Conservation (phyloP, 768 basidiomycete species). For the Dioszegia aurantiaca region DNA sequence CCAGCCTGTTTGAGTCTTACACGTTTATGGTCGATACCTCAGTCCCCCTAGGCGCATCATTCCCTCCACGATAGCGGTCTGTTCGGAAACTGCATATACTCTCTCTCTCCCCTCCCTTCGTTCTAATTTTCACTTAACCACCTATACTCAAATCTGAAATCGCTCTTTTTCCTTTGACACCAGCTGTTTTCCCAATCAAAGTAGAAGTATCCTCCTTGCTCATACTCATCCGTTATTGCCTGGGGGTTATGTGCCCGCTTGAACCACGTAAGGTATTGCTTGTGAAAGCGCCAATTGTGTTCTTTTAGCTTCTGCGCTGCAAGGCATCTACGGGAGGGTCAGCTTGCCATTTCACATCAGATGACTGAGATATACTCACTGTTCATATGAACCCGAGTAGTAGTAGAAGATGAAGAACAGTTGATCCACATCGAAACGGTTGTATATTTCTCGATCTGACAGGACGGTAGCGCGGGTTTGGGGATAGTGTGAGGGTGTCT, state of each 20-base stretch:
- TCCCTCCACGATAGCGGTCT: too few relatives aligned
- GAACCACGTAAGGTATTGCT: constrained; percentile 99
- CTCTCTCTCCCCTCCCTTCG: too few relatives aligned
- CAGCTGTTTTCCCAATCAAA: constrained; percentile 99
- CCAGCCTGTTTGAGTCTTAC: too few relatives aligned
- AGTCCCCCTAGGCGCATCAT: too few relatives aligned
- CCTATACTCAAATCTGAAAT: constrained; percentile 68
- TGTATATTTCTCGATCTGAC: constrained; percentile 77
- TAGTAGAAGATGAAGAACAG: constrained; percentile 99
- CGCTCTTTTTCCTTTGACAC: constrained; percentile 97
- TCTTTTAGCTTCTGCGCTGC: constrained; percentile 95
- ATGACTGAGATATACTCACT: constrained; percentile 60
- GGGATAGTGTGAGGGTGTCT: constrained; percentile 90
- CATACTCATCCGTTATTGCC: constrained; percentile 98
- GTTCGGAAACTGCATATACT: neutral
- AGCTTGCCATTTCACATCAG: neutral
- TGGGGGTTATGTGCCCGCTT: constrained; percentile 96
- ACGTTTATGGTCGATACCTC: too few relatives aligned
- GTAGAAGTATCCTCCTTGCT: constrained; percentile 83
- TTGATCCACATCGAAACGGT: constrained; percentile 92
- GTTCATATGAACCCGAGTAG: constrained; percentile 93
- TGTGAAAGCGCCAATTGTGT: constrained; percentile 98
- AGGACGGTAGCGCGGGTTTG: constrained; percentile 78
- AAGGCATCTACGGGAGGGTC: constrained; percentile 65
- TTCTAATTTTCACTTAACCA: constrained; percentile 18